Evolutionary conservation across 768 basidiomycete species (phyloP), one percentile per base, ranked within the genome.

Genomic region (Pleurotus citrinopileatus): DNA sequence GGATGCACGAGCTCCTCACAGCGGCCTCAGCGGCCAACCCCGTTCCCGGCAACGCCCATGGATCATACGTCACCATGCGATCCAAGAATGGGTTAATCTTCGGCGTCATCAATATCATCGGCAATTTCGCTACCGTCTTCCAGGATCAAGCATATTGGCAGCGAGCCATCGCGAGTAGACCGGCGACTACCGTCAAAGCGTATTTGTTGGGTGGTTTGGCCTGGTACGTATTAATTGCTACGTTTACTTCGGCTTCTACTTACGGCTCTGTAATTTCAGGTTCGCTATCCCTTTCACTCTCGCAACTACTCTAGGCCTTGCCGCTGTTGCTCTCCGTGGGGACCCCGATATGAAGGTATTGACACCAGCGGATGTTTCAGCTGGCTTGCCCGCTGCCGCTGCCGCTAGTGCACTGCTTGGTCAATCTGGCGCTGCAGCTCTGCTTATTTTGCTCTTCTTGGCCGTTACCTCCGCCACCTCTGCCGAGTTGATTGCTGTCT

Each of bases 401-500:
- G 91, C 92, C 0, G 93, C 93, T 1, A 77, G 84, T 1, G 89
- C 92, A 0, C 72, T 98, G 6, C 73, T 96, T 7, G 92, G 93
- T 0, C 77, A 91, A 60, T 74, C 80, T 0, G 94, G 95, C 25
- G 94, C 91, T 2, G 80, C 81, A 3, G 85, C 89, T 0, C 70
- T 96, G 57, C 80, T 95, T 15, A 67, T 94, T 29, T 75, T 96
- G 1, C 80, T 95, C 27, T 95, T 95, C 76, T 72, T 94, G 66
- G 91, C 91, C 9, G 91, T 94, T 58, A 91, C 90, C 1, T 83
- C 85, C 43, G 91, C 93, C 2, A 89, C 87, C 40, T 86, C 84
- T 42, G 94, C 94, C 10, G 95, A 98, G 69, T 76, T 95, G 54
- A 95, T 98, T 60, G 95, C 94, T 0, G 91, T 94, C 2, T 93